Evolutionary conservation across 2,329 filamentous ascomycete species (phyloP).

Genomic region (Knufia petricola): DNA sequence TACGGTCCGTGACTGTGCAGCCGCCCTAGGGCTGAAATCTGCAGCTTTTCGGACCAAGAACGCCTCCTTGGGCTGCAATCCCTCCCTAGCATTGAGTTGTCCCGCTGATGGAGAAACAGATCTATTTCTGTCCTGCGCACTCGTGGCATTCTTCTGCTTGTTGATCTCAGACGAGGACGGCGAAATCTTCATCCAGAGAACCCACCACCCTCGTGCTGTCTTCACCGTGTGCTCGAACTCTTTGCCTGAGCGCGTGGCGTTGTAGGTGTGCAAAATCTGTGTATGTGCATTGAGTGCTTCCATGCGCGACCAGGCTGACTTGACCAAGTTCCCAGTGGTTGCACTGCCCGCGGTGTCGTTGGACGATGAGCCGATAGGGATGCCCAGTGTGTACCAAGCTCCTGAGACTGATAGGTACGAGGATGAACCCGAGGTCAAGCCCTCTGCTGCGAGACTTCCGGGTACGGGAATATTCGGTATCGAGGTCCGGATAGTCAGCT

Average conservation of each 20-base stretch:
- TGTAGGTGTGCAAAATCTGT: conserved; percentile 48
- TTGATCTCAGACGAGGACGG: conserved; percentile 7
- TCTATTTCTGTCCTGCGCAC: not conserved
- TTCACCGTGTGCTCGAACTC: conserved; percentile 55
- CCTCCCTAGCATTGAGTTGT: not conserved
- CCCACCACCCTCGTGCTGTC: conserved; percentile 57
- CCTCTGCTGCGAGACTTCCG: conserved; percentile 25
- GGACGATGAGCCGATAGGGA: conserved; percentile 14
- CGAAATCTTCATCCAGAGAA: conserved; percentile 49
- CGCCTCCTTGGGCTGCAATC: conserved; percentile 29
- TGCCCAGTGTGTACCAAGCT: conserved; percentile 23
- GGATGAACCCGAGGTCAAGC: conserved; percentile 11
- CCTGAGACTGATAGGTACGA: conserved; percentile 9
- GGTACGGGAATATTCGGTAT: conserved; percentile 55
- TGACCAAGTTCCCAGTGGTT: conserved; percentile 9
- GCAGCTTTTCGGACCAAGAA: conserved; percentile 39
- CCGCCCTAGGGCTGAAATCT: conserved; percentile 28
- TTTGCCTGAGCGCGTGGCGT: conserved; percentile 38
- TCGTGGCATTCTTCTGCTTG: not conserved
- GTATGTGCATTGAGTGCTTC: conserved; percentile 55
- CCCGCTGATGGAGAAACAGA: not conserved
- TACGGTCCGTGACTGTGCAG: conserved; percentile 23
- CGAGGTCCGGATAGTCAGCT: conserved; percentile 50
- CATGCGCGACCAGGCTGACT: conserved; percentile 30
- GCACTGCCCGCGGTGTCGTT: not conserved